phyloP scores from a whole-genome alignment of 1,284 basidiomycete species.

The Naganishia sp. region DNA sequence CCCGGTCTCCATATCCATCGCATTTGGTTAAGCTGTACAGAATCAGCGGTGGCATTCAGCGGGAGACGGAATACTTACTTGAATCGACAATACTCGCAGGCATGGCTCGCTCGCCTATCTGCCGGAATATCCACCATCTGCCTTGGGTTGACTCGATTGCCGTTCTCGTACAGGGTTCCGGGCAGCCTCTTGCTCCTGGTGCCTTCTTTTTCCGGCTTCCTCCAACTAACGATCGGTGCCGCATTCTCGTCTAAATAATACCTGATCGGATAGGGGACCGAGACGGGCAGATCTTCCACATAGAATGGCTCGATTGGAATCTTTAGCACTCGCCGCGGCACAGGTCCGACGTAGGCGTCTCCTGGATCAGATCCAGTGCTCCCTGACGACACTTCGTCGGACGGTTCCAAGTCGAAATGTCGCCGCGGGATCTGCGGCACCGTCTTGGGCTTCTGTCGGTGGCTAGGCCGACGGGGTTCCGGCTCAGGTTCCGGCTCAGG shows the following conservation, averaged over 20 bases:
- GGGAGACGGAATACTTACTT: not conserved
- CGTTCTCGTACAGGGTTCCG: conserved; percentile 23
- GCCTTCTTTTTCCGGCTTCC: conserved; percentile 16
- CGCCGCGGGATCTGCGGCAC: conserved; percentile 9
- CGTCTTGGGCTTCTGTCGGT: not conserved
- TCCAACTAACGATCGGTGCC: conserved; percentile 15
- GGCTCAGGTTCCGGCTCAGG: not conserved
- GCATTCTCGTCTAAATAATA: conserved; percentile 14
- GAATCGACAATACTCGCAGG: conserved; percentile 27
- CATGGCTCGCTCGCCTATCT: conserved; percentile 19
- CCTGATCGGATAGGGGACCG: conserved; percentile 22
- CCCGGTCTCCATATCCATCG: conserved; percentile 22
- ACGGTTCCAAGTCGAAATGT: conserved; percentile 12
- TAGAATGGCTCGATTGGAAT: conserved; percentile 15
- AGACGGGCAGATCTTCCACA: conserved; percentile 22
- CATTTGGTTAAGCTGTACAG: conserved; percentile 15
- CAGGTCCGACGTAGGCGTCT: not conserved
- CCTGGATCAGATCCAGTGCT: not conserved
- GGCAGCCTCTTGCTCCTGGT: conserved; percentile 14
- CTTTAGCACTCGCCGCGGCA: conserved; percentile 9
- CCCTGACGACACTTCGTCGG: not conserved
- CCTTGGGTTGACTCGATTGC: conserved; percentile 17
- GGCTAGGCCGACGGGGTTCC: not conserved
- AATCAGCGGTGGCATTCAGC: not conserved
- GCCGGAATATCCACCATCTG: conserved; percentile 21